Conservation (phyloP, 768 basidiomycete genomes). For the Boletus subparvulus region DNA sequence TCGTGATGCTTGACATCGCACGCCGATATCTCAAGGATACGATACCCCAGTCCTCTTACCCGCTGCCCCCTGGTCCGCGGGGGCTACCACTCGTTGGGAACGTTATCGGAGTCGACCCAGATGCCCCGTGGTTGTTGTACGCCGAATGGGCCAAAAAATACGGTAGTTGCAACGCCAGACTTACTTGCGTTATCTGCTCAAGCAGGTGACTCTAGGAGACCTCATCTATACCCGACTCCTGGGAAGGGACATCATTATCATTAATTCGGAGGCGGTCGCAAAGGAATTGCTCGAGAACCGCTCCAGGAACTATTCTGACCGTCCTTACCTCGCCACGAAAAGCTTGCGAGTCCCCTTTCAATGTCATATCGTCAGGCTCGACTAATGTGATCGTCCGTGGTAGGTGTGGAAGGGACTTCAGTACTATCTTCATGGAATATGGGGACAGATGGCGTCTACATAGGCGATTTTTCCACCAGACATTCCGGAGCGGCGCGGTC, state of each 20-base stretch:
- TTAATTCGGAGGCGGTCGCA: slow-evolving; percentile 45
- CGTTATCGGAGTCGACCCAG: slow-evolving; percentile 31
- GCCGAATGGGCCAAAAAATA: slow-evolving; percentile 39
- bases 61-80: slow-evolving; percentile 40
- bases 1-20: slow-evolving; percentile 11
- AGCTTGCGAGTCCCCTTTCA: slow-evolving; percentile 1
- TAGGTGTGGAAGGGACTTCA: slow-evolving; percentile 23
- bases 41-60: not conserved
- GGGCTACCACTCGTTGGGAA: slow-evolving; percentile 41
- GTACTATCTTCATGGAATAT: slow-evolving; percentile 29
- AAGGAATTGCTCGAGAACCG: slow-evolving; percentile 49
- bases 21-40: slow-evolving; percentile 5
- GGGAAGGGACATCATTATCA: slow-evolving; percentile 44
- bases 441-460: slow-evolving; percentile 35
- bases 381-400: not conserved
- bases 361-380: not conserved
- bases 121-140: slow-evolving; percentile 38
- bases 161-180: slow-evolving; percentile 20
- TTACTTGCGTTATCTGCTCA: not conserved
- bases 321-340: slow-evolving; percentile 35
- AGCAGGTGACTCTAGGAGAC: slow-evolving; percentile 30
- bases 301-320: slow-evolving; percentile 50
- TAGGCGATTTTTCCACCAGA: slow-evolving; percentile 30
- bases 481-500: slow-evolving; percentile 23
- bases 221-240: slow-evolving; percentile 49